Evolutionary conservation across 306 rosid species (phyloP).

Genomic region (Lablab purpureus): DNA sequence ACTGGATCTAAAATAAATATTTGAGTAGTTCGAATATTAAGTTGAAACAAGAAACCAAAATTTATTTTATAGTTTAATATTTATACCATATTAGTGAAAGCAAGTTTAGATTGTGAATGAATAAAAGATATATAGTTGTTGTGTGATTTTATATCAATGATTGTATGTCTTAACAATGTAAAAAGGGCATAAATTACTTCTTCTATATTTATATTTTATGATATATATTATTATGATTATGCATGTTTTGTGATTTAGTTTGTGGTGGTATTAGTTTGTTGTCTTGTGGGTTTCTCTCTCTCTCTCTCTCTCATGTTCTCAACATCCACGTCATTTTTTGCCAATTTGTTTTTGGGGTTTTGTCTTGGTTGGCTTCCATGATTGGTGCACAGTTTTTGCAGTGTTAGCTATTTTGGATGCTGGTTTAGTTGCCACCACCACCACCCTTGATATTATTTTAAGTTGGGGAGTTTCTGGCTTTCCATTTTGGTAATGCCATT

Average conservation of each 20-base stretch:
- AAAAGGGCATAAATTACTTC: no score
- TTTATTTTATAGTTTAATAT: no score
- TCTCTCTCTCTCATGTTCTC: not conserved
- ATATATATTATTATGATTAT: no score
- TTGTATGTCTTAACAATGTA: no score
- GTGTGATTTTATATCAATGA: no score
- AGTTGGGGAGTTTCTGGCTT: not conserved
- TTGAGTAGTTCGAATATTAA: no score
- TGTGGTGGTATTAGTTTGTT: conserved; percentile 14
- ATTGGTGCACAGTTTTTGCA: conserved; percentile 30
- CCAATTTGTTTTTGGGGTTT: conserved; percentile 12
- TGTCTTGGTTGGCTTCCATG: conserved; percentile 31
- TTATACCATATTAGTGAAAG: no score
- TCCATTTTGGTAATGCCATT: not conserved
- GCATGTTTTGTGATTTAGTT: not conserved
- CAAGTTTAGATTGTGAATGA: no score
- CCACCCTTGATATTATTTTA: conserved; percentile 33
- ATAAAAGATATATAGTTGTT: no score
- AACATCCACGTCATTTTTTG: conserved; percentile 9
- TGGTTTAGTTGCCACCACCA: not conserved
- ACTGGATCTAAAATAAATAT: no score
- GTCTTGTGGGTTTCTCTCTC: not conserved
- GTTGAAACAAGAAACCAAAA: no score
- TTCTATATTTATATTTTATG: no score
- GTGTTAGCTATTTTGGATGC: conserved; percentile 40